A percentile compares a stretch with the other conserved stretches of the same genome.
Conservation (phyloP, 495 filamentous ascomycete genomes). For the Amniculicola lignicola region DNA sequence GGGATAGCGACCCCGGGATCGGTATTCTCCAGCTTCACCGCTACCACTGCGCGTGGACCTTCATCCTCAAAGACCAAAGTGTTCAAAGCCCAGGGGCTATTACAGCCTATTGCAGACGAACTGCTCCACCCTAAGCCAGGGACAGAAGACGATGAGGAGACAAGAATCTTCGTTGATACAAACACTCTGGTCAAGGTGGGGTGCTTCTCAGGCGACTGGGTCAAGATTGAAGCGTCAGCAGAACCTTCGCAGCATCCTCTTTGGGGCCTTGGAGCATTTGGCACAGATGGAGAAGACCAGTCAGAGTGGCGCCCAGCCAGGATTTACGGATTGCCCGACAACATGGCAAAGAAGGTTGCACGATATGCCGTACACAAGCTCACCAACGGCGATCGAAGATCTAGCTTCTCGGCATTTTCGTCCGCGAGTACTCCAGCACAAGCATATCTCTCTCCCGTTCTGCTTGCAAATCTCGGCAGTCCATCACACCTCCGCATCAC, state of each 20-base stretch:
- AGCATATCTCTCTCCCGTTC: slow-evolving; percentile 77
- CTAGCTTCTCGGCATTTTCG: slow-evolving; percentile 52
- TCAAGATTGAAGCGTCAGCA: slow-evolving; percentile 70
- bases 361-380: slow-evolving; percentile 53
- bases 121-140: slow-evolving; percentile 78
- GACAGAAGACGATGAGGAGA: slow-evolving; percentile 82
- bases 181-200: slow-evolving; percentile 79
- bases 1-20: slow-evolving; percentile 75
- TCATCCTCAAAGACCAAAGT: slow-evolving; percentile 52
- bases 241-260: slow-evolving; percentile 56
- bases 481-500: slow-evolving; percentile 61
- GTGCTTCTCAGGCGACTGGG: slow-evolving; percentile 97
- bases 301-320: slow-evolving; percentile 72
- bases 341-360: slow-evolving; percentile 46
- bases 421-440: slow-evolving; percentile 47
- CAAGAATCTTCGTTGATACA: slow-evolving; percentile 83
- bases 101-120: slow-evolving; percentile 68
- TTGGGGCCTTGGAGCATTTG: slow-evolving; percentile 53
- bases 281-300: slow-evolving; percentile 49
- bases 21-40: slow-evolving; percentile 79
- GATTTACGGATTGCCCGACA: slow-evolving; percentile 80
- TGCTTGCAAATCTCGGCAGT: slow-evolving; percentile 77
- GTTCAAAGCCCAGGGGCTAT: slow-evolving; percentile 77
- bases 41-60: slow-evolving; percentile 67
- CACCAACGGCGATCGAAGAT: slow-evolving; percentile 43